Conservation (phyloP, 306 rosid species). For the Fagus crenata region DNA sequence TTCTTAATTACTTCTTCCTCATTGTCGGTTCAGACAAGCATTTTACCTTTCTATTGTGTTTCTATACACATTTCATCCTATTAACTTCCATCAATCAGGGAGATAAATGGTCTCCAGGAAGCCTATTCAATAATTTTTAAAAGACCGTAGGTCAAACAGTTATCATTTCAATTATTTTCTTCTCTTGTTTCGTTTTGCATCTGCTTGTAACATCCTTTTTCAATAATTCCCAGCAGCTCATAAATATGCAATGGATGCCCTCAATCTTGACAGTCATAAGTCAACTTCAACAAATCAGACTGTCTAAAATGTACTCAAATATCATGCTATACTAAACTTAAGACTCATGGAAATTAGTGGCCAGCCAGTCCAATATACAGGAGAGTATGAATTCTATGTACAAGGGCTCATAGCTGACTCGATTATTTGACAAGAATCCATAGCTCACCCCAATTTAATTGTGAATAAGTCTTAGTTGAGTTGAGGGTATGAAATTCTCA, state of each 20-base stretch:
- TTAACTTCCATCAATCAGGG: slow-evolving; percentile 1
- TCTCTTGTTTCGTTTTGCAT: neutral
- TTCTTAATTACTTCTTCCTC: slow-evolving; percentile 3
- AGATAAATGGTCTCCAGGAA: neutral
- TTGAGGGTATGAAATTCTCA: neutral
- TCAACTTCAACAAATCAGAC: neutral
- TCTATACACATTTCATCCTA: neutral
- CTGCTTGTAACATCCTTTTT: neutral
- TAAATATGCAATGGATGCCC: neutral
- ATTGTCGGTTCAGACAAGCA: neutral
- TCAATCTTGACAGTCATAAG: neutral
- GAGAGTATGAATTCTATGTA: too few relatives aligned
- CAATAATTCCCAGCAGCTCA: neutral
- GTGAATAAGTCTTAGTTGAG: too few relatives aligned
- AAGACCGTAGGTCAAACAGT: neutral
- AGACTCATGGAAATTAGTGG: too few relatives aligned
- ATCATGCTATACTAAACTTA: too few relatives aligned
- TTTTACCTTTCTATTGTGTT: neutral
- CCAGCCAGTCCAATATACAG: too few relatives aligned
- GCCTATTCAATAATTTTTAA: neutral
- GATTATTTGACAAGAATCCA: too few relatives aligned
- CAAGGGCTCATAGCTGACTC: too few relatives aligned
- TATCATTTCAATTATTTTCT: neutral
- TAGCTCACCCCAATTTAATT: too few relatives aligned
- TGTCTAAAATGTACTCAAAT: neutral